Base-by-base conservation (phyloP, 2,329 filamentous ascomycete species). In the Sordariomycetes sp. region DNA sequence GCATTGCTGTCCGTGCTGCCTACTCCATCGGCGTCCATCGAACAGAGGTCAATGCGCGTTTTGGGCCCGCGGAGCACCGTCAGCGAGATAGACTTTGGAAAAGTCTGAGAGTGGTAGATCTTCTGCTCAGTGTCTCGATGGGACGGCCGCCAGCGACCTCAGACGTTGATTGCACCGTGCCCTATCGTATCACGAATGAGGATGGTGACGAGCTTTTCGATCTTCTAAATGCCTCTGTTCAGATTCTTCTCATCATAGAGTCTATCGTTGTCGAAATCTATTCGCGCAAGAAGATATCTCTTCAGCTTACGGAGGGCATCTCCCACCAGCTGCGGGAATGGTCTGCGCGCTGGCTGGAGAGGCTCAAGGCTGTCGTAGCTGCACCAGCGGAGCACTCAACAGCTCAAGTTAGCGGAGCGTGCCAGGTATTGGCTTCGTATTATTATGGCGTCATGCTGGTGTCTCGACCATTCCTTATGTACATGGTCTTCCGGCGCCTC, bases 401-500 rank as follows among this genome's bases (percentile, higher is more conserved):
- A 10, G 48, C 50, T 1, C 53, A 58, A 34, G 48, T 58, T 1
- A 58, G 59, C 7, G 70, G 68, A 1, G 68, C 68, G 0, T 70
- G 66, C 19, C 68, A 71, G 45, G 61, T 70, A 1, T 46, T 74
- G 7, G 58, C 64, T 1, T 66, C 68, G 2, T 74, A 73, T 36
- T 72, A 72, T 46, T 73, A 74, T 38, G 65, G 68, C 1, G 70
- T 73, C n/a, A 73, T 74, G 55, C 56, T 74, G 4, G 68, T 73
- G 0, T 69, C 70, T 0, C 54, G 70, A 1, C 70, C 70, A 0
- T 74, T 74, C 33, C 54, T 74, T 6, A 72, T 73, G 68, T 71
- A 70, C 32, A 69, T 73, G 45, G 51, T 73, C 4, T 65, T 60
- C 33, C 58, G 59, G 19, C 55, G 69, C 0, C 41, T 72, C 4